Conservation (phyloP, 192 early-diverging fungal species). For the Rhizoclosmatium globosum region DNA sequence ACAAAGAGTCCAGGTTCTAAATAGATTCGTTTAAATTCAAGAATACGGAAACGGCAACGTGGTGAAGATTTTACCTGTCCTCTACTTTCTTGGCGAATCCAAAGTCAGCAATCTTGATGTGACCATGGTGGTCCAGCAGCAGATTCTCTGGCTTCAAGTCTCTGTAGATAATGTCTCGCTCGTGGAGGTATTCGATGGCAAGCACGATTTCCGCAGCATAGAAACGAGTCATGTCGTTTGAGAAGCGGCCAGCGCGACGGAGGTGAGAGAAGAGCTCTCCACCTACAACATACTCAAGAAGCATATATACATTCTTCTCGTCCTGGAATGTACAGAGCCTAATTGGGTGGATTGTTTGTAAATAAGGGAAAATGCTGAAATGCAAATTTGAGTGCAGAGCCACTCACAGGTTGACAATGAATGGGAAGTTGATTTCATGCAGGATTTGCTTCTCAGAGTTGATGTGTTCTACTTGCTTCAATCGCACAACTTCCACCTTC, state of each 20-base stretch:
- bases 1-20: slow-evolving; percentile 97
- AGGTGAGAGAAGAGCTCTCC: slow-evolving; percentile 98
- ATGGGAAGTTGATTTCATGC: slow-evolving; percentile 52
- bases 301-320: slow-evolving; percentile 92
- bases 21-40: background rate
- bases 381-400: background rate
- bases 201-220: slow-evolving; percentile 95
- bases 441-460: slow-evolving; percentile 67
- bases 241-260: slow-evolving; percentile 88
- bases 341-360: background rate
- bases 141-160: slow-evolving; percentile 93
- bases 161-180: slow-evolving; percentile 93
- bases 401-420: slow-evolving; percentile 65
- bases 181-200: slow-evolving; percentile 95
- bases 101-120: slow-evolving; percentile 98
- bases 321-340: slow-evolving; percentile 97
- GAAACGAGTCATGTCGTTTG: slow-evolving; percentile 94
- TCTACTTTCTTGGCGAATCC: slow-evolving; percentile 96
- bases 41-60: background rate
- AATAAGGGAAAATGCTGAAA: background rate
- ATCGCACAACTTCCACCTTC: slow-evolving; percentile 61
- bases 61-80: slow-evolving; percentile 58
- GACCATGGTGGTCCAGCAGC: slow-evolving; percentile 84
- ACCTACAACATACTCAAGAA: slow-evolving; percentile 95
- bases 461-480: slow-evolving; percentile 70